Conservation (phyloP, 1,284 basidiomycete species). For the Sporisorium exsertum region DNA sequence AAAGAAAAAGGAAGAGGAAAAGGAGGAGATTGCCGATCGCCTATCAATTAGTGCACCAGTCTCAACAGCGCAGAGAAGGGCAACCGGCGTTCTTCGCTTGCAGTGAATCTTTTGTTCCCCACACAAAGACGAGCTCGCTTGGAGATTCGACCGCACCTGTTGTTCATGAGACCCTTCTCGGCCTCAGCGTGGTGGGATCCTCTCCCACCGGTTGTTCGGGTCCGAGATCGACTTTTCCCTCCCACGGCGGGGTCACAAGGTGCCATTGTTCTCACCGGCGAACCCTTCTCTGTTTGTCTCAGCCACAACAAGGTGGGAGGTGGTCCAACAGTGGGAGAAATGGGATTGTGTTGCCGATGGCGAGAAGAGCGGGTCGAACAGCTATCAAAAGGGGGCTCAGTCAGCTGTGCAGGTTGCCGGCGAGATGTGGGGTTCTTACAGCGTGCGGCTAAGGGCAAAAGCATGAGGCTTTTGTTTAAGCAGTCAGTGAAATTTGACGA, state of each 20-base stretch:
- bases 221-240: too few species aligned
- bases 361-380: background rate
- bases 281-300: background rate
- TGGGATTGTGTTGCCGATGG: background rate
- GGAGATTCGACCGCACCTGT: background rate
- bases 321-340: background rate
- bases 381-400: too few species aligned
- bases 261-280: too few species aligned
- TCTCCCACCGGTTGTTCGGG: too few species aligned
- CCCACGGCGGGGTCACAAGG: too few species aligned
- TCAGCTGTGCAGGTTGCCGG: too few species aligned
- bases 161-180: background rate
- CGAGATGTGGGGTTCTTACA: too few species aligned
- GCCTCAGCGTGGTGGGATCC: too few species aligned
- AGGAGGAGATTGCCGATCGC: background rate
- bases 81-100: conserved; percentile 1
- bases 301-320: background rate
- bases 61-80: background rate
- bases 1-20: background rate
- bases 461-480: too few species aligned
- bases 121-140: background rate
- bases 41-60: background rate
- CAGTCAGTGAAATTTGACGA: too few species aligned
- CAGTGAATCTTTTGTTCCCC: background rate
- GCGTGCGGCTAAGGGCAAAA: too few species aligned